A percentile compares a stretch with the other conserved stretches of the same genome.
Evolutionary conservation across 345 rosid species (phyloP).

Genomic region (Corchorus capsularis): DNA sequence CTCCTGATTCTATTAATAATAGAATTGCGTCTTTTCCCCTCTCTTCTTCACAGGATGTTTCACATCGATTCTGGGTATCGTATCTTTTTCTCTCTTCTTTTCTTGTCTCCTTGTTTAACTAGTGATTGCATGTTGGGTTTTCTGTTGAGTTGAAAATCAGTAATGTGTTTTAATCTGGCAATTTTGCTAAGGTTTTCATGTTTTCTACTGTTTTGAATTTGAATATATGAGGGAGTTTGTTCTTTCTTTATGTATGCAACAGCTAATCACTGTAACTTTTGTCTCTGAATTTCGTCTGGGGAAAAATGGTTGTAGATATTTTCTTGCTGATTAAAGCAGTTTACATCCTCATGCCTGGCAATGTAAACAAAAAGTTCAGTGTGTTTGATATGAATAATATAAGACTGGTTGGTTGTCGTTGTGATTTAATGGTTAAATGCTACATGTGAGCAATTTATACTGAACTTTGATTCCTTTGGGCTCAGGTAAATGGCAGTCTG

Average conservation of each 20-base stretch:
- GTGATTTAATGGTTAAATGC: conserved; percentile 1
- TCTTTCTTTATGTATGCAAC: background rate
- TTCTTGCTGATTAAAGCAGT: background rate
- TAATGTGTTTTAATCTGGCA: background rate
- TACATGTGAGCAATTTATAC: background rate
- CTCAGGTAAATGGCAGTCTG: conserved; percentile 52
- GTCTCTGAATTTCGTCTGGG: background rate
- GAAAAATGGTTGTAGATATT: background rate
- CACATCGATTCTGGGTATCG: conserved; percentile 59
- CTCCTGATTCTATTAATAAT: conserved; percentile 25
- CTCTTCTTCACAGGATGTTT: conserved; percentile 39
- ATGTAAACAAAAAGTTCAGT: background rate
- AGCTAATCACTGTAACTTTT: background rate
- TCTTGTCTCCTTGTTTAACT: background rate
- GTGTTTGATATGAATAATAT: background rate
- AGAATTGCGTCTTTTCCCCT: conserved; percentile 22
- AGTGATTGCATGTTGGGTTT: background rate
- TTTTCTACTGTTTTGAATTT: conserved; percentile 6
- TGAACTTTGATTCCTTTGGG: conserved; percentile 15
- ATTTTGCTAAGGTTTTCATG: background rate
- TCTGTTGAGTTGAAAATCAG: background rate
- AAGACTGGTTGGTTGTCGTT: background rate
- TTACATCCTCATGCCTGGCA: background rate
- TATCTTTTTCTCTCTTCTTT: background rate
- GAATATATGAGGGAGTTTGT: background rate